phyloP scores from a whole-genome alignment of 2,329 filamentous ascomycete species.

The Trichoderma afroharzianum region DNA sequence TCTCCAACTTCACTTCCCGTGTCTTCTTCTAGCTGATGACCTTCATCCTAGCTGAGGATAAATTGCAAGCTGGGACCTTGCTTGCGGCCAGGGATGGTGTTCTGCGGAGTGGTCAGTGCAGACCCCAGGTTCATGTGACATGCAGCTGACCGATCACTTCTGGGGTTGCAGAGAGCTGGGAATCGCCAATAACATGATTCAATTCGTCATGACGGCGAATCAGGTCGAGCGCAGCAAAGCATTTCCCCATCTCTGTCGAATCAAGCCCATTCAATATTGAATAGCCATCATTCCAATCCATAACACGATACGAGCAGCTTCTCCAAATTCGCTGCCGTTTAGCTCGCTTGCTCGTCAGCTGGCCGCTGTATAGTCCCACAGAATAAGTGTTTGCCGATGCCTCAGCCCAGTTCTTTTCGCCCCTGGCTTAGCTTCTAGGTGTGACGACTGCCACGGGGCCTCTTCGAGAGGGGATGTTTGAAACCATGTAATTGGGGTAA shows the following conservation, averaged over 20 bases:
- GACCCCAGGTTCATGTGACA: neutral
- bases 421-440: neutral
- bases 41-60: neutral
- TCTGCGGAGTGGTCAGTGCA: neutral
- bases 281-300: neutral
- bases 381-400: neutral
- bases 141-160: neutral
- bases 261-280: neutral
- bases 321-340: neutral
- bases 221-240: neutral
- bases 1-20: neutral
- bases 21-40: conserved; percentile 7
- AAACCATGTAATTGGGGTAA: neutral
- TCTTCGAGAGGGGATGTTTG: neutral
- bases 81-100: neutral
- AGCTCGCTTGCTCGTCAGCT: neutral
- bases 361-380: neutral
- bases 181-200: neutral
- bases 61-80: neutral
- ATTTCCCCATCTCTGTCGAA: neutral
- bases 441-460: neutral
- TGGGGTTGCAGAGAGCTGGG: neutral
- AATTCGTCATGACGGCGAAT: neutral
- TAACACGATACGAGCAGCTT: neutral
- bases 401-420: neutral